A percentile compares a stretch with the other conserved stretches of the same genome.
These are phyloP conservation scores for Agrocybe chaxingu DNA, from an alignment of 768 basidiomycete species.

Conservation along the genomic window DNA sequence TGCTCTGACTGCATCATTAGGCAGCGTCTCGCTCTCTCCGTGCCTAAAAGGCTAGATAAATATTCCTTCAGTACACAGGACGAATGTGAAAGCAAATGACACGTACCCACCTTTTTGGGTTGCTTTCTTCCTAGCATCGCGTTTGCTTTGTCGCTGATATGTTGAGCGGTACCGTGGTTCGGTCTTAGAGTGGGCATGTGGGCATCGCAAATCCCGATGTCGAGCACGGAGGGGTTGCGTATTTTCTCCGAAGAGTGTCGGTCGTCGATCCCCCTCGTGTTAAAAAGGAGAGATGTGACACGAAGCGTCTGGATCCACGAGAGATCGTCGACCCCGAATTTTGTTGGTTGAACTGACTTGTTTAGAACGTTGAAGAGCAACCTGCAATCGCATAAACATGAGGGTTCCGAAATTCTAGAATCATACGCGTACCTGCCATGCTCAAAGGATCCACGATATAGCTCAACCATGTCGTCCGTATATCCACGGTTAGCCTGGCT, in stretches of 20 bases:
- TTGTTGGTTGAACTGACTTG: constrained; percentile 10
- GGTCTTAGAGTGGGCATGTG: constrained; percentile 14
- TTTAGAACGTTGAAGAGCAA: constrained; percentile 21
- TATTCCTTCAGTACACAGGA: not conserved
- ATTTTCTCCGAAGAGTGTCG: constrained; percentile 17
- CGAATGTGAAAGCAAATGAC: not conserved
- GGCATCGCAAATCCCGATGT: constrained; percentile 36
- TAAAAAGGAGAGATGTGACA: constrained; percentile 25
- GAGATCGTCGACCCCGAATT: constrained; percentile 17
- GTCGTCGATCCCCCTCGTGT: constrained; percentile 20
- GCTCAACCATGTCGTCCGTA: constrained; percentile 14
- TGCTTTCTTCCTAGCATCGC: constrained; percentile 14
- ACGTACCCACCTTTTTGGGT: constrained; percentile 8
- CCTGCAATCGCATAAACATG: constrained; percentile 6
- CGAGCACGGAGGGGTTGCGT: constrained; percentile 22
- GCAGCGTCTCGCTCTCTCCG: constrained; percentile 22
- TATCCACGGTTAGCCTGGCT: constrained; percentile 42
- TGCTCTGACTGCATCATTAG: constrained; percentile 11
- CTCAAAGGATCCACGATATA: constrained; percentile 41
- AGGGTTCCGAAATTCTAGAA: not conserved
- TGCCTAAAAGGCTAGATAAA: constrained; percentile 24
- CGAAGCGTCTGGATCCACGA: constrained; percentile 20
- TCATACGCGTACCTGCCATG: constrained; percentile 37
- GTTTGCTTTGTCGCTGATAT: constrained; percentile 20
- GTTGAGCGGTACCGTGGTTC: constrained; percentile 14